These are phyloP conservation scores for Solanum chiquidenum DNA, from an alignment of 257 asterid species.

Conservation along the genomic window DNA sequence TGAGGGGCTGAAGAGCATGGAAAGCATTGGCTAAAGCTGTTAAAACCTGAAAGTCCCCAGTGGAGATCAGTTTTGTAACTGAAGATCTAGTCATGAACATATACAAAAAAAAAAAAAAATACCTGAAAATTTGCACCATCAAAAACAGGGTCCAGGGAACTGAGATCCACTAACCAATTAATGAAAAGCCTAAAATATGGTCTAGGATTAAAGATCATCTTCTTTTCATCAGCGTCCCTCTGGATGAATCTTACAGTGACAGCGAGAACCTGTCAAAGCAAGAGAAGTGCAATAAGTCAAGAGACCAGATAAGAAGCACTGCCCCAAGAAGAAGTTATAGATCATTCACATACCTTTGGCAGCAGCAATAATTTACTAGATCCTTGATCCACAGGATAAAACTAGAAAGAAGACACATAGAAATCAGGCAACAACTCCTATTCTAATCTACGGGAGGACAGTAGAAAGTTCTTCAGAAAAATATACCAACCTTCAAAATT, in stretches of 20 bases:
- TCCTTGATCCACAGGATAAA: constrained; percentile 71
- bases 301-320: constrained; percentile 3
- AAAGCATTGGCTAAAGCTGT: constrained; percentile 81
- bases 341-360: constrained; percentile 53
- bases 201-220: constrained; percentile 63
- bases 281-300: neutral
- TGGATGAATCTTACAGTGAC: constrained; percentile 74
- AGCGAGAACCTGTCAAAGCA: constrained; percentile 55
- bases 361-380: constrained; percentile 62
- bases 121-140: constrained; percentile 99
- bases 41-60: constrained; percentile 44
- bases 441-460: neutral
- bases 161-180: constrained; percentile 85
- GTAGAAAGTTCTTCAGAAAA: neutral
- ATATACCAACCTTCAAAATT: constrained; percentile 61
- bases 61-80: neutral
- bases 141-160: constrained; percentile 79
- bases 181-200: constrained; percentile 87
- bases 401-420: constrained; percentile 30
- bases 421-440: neutral
- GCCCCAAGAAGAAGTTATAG: neutral
- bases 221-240: constrained; percentile 76
- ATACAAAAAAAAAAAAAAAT: neutral
- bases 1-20: constrained; percentile 94
- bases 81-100: neutral